Evolutionary conservation across 2,329 filamentous ascomycete genomes (phyloP).

Genomic region (Talaromyces sp.): DNA sequence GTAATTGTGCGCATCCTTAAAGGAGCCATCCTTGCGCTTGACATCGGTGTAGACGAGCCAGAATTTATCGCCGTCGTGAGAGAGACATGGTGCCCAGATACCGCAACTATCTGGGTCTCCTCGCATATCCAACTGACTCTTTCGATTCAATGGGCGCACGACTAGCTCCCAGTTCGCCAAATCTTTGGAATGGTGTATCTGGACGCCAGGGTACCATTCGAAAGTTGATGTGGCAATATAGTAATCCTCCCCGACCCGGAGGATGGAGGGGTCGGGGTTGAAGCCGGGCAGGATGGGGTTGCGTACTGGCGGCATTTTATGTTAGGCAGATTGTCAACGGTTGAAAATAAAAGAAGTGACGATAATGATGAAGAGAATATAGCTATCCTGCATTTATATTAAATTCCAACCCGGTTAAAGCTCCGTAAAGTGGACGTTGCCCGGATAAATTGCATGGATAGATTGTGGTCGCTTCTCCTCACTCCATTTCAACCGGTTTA

Average conservation of each 20-base stretch:
- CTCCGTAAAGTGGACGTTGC: no score
- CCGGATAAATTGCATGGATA: neutral
- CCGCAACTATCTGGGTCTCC: conserved; percentile 24
- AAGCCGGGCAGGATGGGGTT: conserved; percentile 57
- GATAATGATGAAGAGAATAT: neutral
- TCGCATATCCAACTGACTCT: conserved; percentile 22
- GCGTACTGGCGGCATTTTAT: conserved; percentile 26
- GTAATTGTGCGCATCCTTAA: conserved; percentile 55
- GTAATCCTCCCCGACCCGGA: conserved; percentile 47
- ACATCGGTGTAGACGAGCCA: conserved; percentile 42
- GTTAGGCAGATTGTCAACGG: neutral
- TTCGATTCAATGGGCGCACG: conserved; percentile 21
- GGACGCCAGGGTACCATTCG: conserved; percentile 55
- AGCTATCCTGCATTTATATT: neutral
- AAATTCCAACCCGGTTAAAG: neutral
- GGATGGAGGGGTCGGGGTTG: conserved; percentile 55
- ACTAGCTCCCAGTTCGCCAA: conserved; percentile 33
- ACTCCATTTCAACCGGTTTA: conserved; percentile 1
- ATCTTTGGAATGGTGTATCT: conserved; percentile 53
- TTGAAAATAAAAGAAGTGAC: neutral
- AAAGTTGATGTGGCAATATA: conserved; percentile 58
- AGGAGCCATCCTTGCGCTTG: conserved; percentile 61
- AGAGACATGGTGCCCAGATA: conserved; percentile 44
- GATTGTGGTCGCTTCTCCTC: neutral
- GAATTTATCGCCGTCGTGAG: conserved; percentile 42